These are phyloP conservation scores for Tripterygium wilfordii DNA, from an alignment of 177 flowering plant genomes.

Conservation along the genomic window DNA sequence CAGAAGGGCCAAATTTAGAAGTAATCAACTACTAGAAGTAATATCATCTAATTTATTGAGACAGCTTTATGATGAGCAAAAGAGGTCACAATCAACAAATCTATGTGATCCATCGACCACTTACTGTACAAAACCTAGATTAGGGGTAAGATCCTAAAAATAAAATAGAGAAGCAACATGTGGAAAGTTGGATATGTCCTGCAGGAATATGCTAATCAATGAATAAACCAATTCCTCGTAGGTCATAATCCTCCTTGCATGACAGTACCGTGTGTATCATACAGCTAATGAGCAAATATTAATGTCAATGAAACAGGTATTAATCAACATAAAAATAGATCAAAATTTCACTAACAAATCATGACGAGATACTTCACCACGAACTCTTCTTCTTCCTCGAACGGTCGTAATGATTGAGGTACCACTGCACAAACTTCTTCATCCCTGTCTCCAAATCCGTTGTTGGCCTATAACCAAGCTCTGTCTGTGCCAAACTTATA, in stretches of 20 bases:
- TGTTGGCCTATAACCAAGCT: constrained; percentile 52
- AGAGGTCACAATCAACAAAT: constrained; percentile 20
- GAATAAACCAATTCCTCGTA: no score
- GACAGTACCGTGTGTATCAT: no score
- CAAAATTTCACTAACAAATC: background rate
- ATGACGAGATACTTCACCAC: constrained; percentile 16
- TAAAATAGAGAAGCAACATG: constrained; percentile 11
- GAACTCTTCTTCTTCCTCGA: constrained; percentile 31
- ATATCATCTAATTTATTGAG: no score
- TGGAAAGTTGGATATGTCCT: no score
- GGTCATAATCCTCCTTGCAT: no score
- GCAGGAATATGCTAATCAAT: no score
- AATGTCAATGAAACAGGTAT: no score
- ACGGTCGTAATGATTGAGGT: constrained; percentile 31
- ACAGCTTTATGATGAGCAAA: background rate
- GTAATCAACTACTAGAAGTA: no score
- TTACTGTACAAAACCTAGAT: constrained; percentile 26
- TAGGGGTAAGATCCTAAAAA: constrained; percentile 8
- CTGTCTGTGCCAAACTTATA: constrained; percentile 48
- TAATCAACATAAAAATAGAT: no score
- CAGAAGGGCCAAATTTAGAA: no score
- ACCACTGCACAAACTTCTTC: constrained; percentile 66
- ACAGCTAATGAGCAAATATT: constrained; percentile 13
- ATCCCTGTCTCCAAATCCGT: constrained; percentile 55
- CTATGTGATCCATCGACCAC: constrained; percentile 14